Percentiles rank a stretch among this genome's conserved stretches.
phyloP scores from a whole-genome alignment of 805 yeast species.

The Pichia manshurica region DNA sequence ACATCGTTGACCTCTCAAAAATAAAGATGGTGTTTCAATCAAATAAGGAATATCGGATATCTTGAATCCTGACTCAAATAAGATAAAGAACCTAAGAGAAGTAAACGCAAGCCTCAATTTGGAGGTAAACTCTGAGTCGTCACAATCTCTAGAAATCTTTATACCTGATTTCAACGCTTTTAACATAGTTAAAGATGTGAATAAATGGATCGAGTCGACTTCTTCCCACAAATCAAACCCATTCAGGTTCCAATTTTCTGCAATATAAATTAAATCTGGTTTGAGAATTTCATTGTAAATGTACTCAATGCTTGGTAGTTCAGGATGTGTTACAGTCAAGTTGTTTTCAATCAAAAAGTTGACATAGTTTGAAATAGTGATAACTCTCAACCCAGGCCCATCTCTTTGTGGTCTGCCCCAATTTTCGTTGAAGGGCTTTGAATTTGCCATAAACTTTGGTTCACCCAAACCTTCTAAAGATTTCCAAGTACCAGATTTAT shows the following conservation, averaged over 20 bases:
- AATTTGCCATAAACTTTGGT: conserved; percentile 75
- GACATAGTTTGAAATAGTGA: conserved; percentile 56
- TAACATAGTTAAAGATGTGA: conserved; percentile 70
- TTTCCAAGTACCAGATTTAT: conserved; percentile 60
- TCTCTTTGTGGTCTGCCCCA: conserved; percentile 98
- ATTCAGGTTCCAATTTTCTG: conserved; percentile 51
- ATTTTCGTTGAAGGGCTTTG: conserved; percentile 49
- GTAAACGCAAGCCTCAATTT: conserved; percentile 30
- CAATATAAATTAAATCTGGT: conserved; percentile 65
- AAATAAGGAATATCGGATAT: conserved; percentile 44
- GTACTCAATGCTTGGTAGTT: conserved; percentile 28
- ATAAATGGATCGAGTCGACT: conserved; percentile 65
- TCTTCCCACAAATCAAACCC: conserved; percentile 97
- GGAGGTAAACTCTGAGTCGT: conserved; percentile 26
- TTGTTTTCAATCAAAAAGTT: conserved; percentile 34
- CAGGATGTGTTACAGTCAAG: conserved; percentile 20
- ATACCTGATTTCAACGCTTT: conserved; percentile 61
- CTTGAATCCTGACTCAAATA: conserved; percentile 38
- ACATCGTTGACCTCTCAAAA: conserved; percentile 38
- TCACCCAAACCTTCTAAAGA: conserved; percentile 70
- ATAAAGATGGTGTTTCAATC: conserved; percentile 59
- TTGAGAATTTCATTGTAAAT: conserved; percentile 50
- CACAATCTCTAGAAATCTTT: conserved; percentile 30
- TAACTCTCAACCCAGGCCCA: conserved; percentile 82
- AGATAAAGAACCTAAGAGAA: conserved; percentile 35